Evolutionary conservation across 2,329 filamentous ascomycete species (phyloP), one percentile per base, ranked within the genome.

Genomic region (Diaporthe vexans): DNA sequence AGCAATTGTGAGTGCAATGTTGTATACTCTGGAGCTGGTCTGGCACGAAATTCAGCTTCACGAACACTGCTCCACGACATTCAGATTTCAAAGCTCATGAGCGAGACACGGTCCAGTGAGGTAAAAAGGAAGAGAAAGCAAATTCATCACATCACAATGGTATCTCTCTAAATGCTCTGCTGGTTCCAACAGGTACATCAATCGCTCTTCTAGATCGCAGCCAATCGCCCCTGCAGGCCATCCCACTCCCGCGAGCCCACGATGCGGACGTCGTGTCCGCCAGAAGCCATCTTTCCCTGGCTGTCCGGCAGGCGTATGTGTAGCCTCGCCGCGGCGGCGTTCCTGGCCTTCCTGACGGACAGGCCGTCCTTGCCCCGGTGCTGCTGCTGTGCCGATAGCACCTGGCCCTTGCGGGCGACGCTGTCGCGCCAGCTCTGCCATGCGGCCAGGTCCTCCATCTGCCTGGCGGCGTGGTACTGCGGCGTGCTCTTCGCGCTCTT

Each of bases 381-480:
- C 56, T 71, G 56, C 59, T 71, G 76, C 76, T 56, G 73, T 58
- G 75, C 75, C 29, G 79, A 72, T 70, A 90, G 80, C 9, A 85
- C 82, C 70, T 81, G 81, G 3, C 86, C 86, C 84, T 91, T 92
- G 79, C 86, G 85, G 15, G 89, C 79, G 46, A 92, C 87, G 9
- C 86, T 85, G 33, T 86, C 84, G 78, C 88, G 86, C 91, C 91
- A 92, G 74, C 84, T 83, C 78, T 85, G 86, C 91, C 91, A 92
- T 1, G 87, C 84, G 33, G 88, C 91, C 79, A 90, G 93, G 76
- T 93, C 89, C 82, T 94, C 92, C 73, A 86, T 87, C 81, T 92
- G 89, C 80, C 86, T 88, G 24, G 91, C 91, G 13, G 91, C 91
- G 75, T 92, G 90, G 83, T 91, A 94, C 80, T 91, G 88, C 5